Evolutionary conservation across 2,329 filamentous ascomycete genomes (phyloP), one percentile per base, ranked within the genome.

Genomic region (Epichloe sibirici): DNA sequence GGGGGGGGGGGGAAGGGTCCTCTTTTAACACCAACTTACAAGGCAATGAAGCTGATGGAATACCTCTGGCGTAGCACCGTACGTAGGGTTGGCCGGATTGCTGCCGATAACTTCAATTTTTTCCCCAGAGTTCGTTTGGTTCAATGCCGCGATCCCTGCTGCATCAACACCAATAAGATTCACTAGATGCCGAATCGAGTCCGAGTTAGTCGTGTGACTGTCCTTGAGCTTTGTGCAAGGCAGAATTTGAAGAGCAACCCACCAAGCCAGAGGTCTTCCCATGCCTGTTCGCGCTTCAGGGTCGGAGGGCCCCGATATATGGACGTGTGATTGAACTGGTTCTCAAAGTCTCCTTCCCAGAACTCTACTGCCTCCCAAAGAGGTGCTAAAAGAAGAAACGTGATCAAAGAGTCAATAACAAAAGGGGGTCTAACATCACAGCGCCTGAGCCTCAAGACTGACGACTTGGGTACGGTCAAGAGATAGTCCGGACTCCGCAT

Each of bases 361-460:
- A 45, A 51, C 40, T 51, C 49, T 6, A 51, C 49, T 25, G 49
- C 49, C n/a, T 51, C 49, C 49, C 49, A 51, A 13, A 51, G 17
- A 5, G 49, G 49, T 5, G 49, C 49, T 51, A 11, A 31, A 31
- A 4, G 3, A 9, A 23, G 40, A 42, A 42, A 12, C 23, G 43
- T 34, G 15, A 13, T 21, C 1, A 45, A 28, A 11, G 23, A 5
- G 12, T 13, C 4, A n/a, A 28, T 34, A 13, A 28, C 11, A 31
- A 11, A 11, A 3, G 23, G 42, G 0, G 28, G 8, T 31, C 8
- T 8, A 31, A 31, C 8, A 31, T 31, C 3, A 31, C 28, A 31
- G 28, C 28, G 1, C 28, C 28, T 2, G 8, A 9, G 28, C 28
- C 28, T 9, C 28, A 31, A 31, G 28, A 31, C 28, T 9, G 3